Base-by-base conservation (phyloP, 257 asterid species). In the Nyctanthes arbortristis region DNA sequence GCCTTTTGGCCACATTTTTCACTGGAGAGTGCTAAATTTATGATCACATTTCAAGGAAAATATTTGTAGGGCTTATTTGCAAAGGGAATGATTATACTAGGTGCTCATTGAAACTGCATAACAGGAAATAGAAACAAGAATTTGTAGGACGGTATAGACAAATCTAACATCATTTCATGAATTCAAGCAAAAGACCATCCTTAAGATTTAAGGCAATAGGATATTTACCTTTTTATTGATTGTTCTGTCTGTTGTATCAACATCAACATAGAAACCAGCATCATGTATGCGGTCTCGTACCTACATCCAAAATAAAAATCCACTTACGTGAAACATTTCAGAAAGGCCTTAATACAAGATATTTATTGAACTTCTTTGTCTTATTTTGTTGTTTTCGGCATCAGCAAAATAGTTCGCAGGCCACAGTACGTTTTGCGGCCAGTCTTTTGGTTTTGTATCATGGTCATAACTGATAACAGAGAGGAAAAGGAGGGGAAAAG, bases 181-280 rank as follows among this genome's bases (percentile, higher is more conserved):
- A 62, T 73, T 62, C 57, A 54, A 37, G 71, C 59, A 70, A 52
- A 24, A 8, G 8, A 39, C 39, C 64, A 45, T 25, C 47, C 47
- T 20, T 31, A 65, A 5, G 57, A 61, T 66, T 9, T 28, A 36
- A 24, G 36, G 28, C 18, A 4, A 39, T 43, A 73, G 64, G 64
- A 37, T 65, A 20, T 47, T 30, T 40, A 70, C 99, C 97, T 91
- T 94, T 71, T 94, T 94, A 75, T 88, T 87, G 74, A 94, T 91
- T 65, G 97, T 94, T 64, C 97, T 78, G 81, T 94, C 99, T 56
- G 83, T 77, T 65, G 88, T 77, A 78, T 94, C 99, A 24, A 94
- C 91, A 73, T 94, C 99, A 39, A 94, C 97, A 73, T 61, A 73
- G 76, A 63, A 94, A 31, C 99, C 99, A 73, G 95, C 88, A 64